Evolutionary conservation across 148 eudicot genomes (phyloP).

Genomic region (Bassia scoparia): DNA sequence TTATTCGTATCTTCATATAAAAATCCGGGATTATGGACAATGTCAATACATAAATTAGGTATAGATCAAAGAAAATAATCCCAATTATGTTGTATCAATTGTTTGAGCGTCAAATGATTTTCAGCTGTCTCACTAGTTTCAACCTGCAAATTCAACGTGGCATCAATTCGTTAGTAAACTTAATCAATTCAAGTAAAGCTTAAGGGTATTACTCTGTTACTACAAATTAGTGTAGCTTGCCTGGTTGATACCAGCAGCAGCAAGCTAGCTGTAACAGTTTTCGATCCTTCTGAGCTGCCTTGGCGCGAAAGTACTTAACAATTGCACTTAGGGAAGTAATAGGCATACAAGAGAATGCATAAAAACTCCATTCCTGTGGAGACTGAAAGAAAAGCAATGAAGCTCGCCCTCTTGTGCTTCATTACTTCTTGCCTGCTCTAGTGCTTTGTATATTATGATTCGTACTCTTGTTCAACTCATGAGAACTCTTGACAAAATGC

Average conservation of each 20-base stretch:
- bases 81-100: conserved; percentile 13
- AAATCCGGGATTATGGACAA: conserved; percentile 31
- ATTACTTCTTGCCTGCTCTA: too few species aligned
- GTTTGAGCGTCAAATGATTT: conserved; percentile 17
- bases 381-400: conserved; percentile 58
- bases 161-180: too few species aligned
- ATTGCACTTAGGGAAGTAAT: conserved; percentile 49
- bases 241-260: conserved; percentile 47
- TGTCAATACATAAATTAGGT: conserved; percentile 19
- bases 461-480: conserved; percentile 81
- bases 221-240: conserved; percentile 8
- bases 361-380: conserved; percentile 43
- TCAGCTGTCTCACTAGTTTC: background rate
- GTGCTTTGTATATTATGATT: too few species aligned
- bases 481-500: conserved; percentile 94
- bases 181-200: too few species aligned
- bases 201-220: too few species aligned
- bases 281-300: conserved; percentile 63
- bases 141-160: background rate
- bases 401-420: too few species aligned
- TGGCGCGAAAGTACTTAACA: conserved; percentile 52
- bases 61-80: conserved; percentile 22
- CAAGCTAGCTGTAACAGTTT: conserved; percentile 51
- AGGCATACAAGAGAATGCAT: conserved; percentile 50
- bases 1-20: conserved; percentile 21